Evolutionary conservation across 2,329 filamentous ascomycete genomes (phyloP).

Genomic region (Aspergillaceae sp.): DNA sequence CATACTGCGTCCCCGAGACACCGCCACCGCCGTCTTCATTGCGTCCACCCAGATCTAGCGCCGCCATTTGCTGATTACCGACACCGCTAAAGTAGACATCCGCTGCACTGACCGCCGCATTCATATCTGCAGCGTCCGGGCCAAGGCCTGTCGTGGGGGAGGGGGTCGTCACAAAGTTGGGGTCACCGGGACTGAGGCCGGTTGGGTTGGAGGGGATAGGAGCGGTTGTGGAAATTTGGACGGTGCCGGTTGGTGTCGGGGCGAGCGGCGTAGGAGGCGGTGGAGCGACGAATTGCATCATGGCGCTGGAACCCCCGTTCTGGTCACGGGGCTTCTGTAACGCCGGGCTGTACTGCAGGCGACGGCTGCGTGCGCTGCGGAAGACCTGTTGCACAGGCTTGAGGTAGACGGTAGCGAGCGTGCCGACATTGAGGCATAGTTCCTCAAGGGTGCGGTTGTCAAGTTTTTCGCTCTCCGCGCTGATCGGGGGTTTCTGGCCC

Average conservation of each 20-base stretch:
- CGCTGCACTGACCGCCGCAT: constrained; percentile 70
- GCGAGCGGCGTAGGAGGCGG: constrained; percentile 19
- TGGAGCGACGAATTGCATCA: constrained; percentile 19
- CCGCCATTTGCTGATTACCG: constrained; percentile 64
- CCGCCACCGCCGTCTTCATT: constrained; percentile 55
- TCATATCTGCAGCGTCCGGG: constrained; percentile 44
- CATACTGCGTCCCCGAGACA: constrained; percentile 44
- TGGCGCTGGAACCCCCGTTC: constrained; percentile 15
- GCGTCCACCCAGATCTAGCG: constrained; percentile 58
- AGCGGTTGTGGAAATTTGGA: constrained; percentile 13
- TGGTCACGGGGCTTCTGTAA: constrained; percentile 61
- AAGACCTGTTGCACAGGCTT: constrained; percentile 98
- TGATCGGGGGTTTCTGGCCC: constrained; percentile 95
- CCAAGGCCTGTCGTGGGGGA: constrained; percentile 19
- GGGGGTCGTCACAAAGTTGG: constrained; percentile 17
- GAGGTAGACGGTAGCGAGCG: constrained; percentile 90
- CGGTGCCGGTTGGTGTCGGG: constrained; percentile 24
- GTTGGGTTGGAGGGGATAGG: constrained; percentile 4
- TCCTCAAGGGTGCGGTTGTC: constrained; percentile 89
- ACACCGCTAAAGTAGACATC: constrained; percentile 82
- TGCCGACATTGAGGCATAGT: constrained; percentile 93
- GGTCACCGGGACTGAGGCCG: constrained; percentile 8
- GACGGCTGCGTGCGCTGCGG: constrained; percentile 71
- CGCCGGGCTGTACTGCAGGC: constrained; percentile 72
- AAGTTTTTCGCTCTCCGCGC: constrained; percentile 88